Conservation (phyloP, 1,284 basidiomycete species). For the Rhodotorula sp. region DNA sequence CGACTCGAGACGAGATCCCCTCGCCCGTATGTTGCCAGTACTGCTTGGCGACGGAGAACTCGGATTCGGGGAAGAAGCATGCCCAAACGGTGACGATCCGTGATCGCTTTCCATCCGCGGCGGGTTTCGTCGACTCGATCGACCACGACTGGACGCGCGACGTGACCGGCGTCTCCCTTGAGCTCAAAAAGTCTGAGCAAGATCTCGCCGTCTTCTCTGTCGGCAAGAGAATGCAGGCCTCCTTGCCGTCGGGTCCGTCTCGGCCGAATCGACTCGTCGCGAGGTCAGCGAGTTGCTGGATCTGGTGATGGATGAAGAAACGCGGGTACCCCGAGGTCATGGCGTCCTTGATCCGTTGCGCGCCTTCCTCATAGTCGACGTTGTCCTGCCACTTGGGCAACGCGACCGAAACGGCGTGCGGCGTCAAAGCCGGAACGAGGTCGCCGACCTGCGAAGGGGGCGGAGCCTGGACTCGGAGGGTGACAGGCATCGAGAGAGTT, state of each 20-base stretch:
- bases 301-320: conserved; percentile 89
- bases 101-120: conserved; percentile 42
- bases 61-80: conserved; percentile 66
- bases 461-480: conserved; percentile 26
- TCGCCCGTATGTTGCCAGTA: conserved; percentile 96
- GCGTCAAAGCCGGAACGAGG: conserved; percentile 49
- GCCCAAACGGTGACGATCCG: conserved; percentile 66
- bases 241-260: conserved; percentile 53
- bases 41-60: conserved; percentile 74
- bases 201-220: conserved; percentile 67
- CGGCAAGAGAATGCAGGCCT: conserved; percentile 74
- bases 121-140: conserved; percentile 56
- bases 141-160: conserved; percentile 71
- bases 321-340: conserved; percentile 96
- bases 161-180: conserved; percentile 53
- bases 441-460: conserved; percentile 41
- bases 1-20: conserved; percentile 82
- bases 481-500: conserved; percentile 1
- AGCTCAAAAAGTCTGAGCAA: conserved; percentile 72
- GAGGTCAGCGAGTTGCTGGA: conserved; percentile 74
- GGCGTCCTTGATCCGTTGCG: conserved; percentile 71
- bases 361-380: conserved; percentile 89
- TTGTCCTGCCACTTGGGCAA: conserved; percentile 92
- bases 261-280: conserved; percentile 73
- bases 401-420: conserved; percentile 94